phyloP scores from a whole-genome alignment of 2,329 filamentous ascomycete species.

The Venturia nashicola region DNA sequence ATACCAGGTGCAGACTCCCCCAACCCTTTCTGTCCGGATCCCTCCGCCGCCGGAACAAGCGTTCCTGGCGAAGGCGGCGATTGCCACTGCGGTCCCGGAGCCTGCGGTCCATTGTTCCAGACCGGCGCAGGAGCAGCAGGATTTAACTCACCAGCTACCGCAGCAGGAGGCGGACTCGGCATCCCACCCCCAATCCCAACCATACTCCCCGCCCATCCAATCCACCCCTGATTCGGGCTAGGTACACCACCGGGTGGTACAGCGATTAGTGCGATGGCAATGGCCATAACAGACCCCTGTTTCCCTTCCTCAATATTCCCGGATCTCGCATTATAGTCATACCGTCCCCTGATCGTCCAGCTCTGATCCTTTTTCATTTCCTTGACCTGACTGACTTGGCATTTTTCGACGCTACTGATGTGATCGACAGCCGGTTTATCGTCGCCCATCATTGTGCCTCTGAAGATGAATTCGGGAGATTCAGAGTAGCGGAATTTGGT shows the following conservation, averaged over 20 bases:
- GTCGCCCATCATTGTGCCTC: neutral
- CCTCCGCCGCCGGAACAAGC: neutral
- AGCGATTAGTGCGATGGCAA: neutral
- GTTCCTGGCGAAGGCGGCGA: neutral
- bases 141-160: neutral
- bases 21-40: neutral
- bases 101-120: neutral
- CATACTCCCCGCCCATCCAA: neutral
- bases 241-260: neutral
- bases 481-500: neutral
- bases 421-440: conserved; percentile 4
- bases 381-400: neutral
- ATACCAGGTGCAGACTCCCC: neutral
- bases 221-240: neutral
- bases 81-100: neutral
- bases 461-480: neutral
- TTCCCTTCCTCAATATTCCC: conserved; percentile 1
- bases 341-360: neutral
- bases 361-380: conserved; percentile 4
- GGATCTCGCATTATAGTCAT: neutral
- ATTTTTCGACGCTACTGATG: neutral
- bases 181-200: neutral
- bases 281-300: neutral
- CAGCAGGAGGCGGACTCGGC: neutral
- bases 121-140: neutral